A percentile compares a stretch with the other conserved stretches of the same genome.
phyloP scores from a whole-genome alignment of 2,329 filamentous ascomycete genomes.

The Phyllosticta paracitricarpa region DNA sequence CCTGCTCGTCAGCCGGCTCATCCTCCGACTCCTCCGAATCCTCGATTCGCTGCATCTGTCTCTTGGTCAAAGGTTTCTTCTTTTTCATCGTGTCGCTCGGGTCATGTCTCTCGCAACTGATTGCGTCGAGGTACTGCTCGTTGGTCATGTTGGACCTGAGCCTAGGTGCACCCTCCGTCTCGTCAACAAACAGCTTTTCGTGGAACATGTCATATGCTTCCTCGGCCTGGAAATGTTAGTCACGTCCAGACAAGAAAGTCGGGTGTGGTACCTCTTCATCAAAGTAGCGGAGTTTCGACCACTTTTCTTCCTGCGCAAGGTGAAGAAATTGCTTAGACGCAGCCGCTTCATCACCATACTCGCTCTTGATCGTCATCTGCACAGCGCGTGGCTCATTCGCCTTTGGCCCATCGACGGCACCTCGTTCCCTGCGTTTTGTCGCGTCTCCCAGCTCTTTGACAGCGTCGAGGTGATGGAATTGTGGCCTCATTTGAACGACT shows the following conservation, averaged over 20 bases:
- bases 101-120: constrained; percentile 43
- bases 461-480: constrained; percentile 89
- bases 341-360: constrained; percentile 56
- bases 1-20: background rate
- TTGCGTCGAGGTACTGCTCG: constrained; percentile 51
- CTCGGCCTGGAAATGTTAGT: constrained; percentile 36
- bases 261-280: constrained; percentile 56
- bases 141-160: constrained; percentile 47
- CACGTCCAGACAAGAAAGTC: background rate
- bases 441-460: constrained; percentile 59
- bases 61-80: constrained; percentile 23
- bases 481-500: constrained; percentile 79
- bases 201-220: constrained; percentile 68
- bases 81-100: constrained; percentile 27
- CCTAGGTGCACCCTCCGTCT: constrained; percentile 32
- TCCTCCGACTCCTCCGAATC: constrained; percentile 9
- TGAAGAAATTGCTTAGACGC: constrained; percentile 69
- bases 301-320: constrained; percentile 69
- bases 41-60: constrained; percentile 12
- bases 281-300: constrained; percentile 69
- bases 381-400: constrained; percentile 59
- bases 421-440: constrained; percentile 31
- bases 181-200: constrained; percentile 55
- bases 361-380: constrained; percentile 77
- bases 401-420: constrained; percentile 35